Conservation (phyloP, 768 basidiomycete genomes). For the Pulveroboletus sp. region DNA sequence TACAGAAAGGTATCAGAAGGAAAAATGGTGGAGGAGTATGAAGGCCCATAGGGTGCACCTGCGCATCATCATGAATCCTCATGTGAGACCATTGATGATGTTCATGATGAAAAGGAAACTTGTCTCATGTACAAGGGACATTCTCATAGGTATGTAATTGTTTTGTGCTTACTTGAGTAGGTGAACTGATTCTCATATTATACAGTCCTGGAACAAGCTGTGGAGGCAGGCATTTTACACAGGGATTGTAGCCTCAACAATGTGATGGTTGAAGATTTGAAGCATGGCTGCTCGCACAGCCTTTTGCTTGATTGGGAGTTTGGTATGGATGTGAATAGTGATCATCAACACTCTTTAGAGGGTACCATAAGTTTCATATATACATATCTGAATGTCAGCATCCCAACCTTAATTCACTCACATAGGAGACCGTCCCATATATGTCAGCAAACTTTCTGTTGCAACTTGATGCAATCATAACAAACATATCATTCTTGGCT, state of each 20-base stretch:
- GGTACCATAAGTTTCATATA: not conserved
- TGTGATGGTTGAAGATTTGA: not conserved
- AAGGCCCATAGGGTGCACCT: not conserved
- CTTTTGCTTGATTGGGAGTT: not conserved
- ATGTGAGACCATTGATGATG: not conserved
- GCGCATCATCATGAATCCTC: not conserved
- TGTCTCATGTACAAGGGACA: not conserved
- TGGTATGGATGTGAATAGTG: not conserved
- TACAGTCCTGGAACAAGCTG: not conserved
- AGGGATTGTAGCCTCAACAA: not conserved
- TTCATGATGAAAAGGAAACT: not conserved
- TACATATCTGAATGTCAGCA: not conserved
- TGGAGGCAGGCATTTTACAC: not conserved
- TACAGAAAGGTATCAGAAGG: not conserved
- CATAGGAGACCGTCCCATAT: not conserved
- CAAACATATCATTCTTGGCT: not conserved
- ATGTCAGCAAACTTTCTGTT: not conserved
- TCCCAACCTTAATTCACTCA: not conserved
- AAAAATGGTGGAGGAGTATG: not conserved
- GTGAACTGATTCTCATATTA: not conserved
- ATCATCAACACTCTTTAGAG: not conserved
- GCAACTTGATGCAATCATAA: not conserved
- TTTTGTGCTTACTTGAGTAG: not conserved
- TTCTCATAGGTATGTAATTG: not conserved
- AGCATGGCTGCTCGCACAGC: not conserved